Evolutionary conservation across 306 rosid genomes (phyloP).

Genomic region (Begonia peltatifolia): DNA sequence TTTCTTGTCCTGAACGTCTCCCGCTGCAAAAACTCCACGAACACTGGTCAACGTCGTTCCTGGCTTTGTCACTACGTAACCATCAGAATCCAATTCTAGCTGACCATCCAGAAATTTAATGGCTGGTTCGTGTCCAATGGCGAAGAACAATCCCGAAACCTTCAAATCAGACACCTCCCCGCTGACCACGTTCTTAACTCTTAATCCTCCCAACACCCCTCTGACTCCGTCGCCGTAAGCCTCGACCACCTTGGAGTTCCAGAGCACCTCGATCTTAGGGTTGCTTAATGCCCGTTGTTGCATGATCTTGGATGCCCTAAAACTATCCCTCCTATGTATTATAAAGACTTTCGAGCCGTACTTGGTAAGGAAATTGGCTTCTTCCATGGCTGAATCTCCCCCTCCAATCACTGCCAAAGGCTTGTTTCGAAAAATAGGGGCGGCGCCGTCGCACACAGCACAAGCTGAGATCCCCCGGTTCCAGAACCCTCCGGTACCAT

Average conservation of each 20-base stretch:
- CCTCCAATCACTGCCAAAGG: constrained; percentile 78
- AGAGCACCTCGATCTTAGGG: constrained; percentile 50
- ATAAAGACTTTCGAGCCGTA: constrained; percentile 67
- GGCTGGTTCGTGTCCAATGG: constrained; percentile 87
- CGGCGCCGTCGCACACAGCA: constrained; percentile 88
- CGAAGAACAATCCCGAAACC: constrained; percentile 72
- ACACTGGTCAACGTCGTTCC: constrained; percentile 74
- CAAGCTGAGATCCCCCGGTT: constrained; percentile 86
- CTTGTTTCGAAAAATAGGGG: constrained; percentile 60
- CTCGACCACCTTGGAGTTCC: constrained; percentile 57
- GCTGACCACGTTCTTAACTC: constrained; percentile 39
- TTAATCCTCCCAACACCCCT: constrained; percentile 49
- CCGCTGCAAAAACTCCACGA: constrained; percentile 79
- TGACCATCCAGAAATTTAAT: constrained; percentile 72
- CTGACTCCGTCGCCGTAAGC: constrained; percentile 37
- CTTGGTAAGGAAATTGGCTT: constrained; percentile 73
- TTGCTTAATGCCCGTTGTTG: constrained; percentile 52
- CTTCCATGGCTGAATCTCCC: constrained; percentile 90
- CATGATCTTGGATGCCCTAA: constrained; percentile 85
- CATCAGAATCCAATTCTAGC: constrained; percentile 56
- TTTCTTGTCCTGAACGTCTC: constrained; percentile 93
- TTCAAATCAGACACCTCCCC: constrained; percentile 48
- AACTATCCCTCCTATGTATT: constrained; percentile 62
- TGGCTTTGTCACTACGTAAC: constrained; percentile 48
- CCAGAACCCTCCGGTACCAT: constrained; percentile 55